Evolutionary conservation across 2,329 filamentous ascomycete genomes (phyloP), one percentile per base, ranked within the genome.

Genomic region (Epichloe glyceriae): DNA sequence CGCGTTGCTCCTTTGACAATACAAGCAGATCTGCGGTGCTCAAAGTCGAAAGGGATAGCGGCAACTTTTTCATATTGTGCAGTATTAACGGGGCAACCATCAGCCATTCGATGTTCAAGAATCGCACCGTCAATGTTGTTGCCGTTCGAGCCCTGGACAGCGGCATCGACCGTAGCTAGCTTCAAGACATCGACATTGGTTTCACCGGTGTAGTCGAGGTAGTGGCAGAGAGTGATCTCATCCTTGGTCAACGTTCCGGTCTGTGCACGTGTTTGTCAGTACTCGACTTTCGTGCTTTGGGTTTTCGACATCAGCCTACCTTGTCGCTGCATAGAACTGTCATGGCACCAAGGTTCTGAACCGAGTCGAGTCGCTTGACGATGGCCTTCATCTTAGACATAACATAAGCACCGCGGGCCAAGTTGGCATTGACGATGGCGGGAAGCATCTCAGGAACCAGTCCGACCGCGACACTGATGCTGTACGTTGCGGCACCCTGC

Each of bases 311-410:
- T 19, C 2, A 10, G n/a, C 38, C 26, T 53, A 58, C 58, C 58
- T 63, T 63, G 43, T 63, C 61, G 46, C 61, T 62, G 51, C 61
- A 63, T 1, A 63, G 54, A 10, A 63, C 53, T 5, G 59, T 57
- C 59, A 63, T 63, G 30, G 61, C 61, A 12, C 61, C 61, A 1
- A 63, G 49, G 37, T 62, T 61, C 49, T 63, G 61, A 10, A 63
- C 59, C 10, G 59, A 60, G 52, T 63, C 58, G 34, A 62, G 62
- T 51, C 70, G 57, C 53, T 61, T 60, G 46, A 65, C 63, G 48
- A 71, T 60, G 37, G 64, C 61, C 57, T 66, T 64, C 58, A 67
- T 65, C 53, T 60, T 61, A 43, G 61, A 62, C 1, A 63, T 39
- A 1, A 60, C 47, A 14, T 57, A 57, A 19, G 60, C 60, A 8